Base-by-base conservation (phyloP, 2,329 filamentous ascomycete genomes). In the Acrodontium crateriforme region DNA sequence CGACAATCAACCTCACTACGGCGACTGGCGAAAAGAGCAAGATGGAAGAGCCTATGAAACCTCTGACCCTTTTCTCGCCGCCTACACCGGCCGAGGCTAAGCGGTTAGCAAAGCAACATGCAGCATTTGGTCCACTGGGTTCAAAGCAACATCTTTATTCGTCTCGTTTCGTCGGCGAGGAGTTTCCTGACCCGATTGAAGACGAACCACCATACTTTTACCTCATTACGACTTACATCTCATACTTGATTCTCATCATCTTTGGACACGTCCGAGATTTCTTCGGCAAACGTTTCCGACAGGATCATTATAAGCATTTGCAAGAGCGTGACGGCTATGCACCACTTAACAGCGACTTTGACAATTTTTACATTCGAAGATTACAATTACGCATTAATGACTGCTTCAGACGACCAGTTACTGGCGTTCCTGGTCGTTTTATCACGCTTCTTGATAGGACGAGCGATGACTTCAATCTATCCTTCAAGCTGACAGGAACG, bases 141-240 rank as follows among this genome's bases (percentile, higher is more conserved):
- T 77, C 82, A 40, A 70, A 74, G 27, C 78, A 69, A 47, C 87
- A 98, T 57, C 71, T 81, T 50, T 93, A 94, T 60, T 76, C 80
- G 38, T 94, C 85, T 65, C 74, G 78, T 55, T 84, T 91, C 53
- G 74, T 78, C 36, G 87, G 85, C 42, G 71, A 74, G 45, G 71
- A 77, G 20, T 78, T 95, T 33, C 74, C 75, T 24, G 71, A 83
- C 19, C 85, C 87, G 4, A 64, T 95, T 34, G 82, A 93, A 52
- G 89, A 98, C 50, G 87, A 94, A 55, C 87, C 89, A 22, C 83
- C 87, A 11, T 95, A 94, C 62, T 95, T 85, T 65, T 94, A 81
- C 60, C 73, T 98, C 47, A 70, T 98, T 44, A 95, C 89, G 18
- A 98, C 89, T 47, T 98, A 98, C 65, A 82, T 98, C 58, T 94